Base-by-base conservation (phyloP, 495 filamentous ascomycete species). In the Aspergillus nanangensis region DNA sequence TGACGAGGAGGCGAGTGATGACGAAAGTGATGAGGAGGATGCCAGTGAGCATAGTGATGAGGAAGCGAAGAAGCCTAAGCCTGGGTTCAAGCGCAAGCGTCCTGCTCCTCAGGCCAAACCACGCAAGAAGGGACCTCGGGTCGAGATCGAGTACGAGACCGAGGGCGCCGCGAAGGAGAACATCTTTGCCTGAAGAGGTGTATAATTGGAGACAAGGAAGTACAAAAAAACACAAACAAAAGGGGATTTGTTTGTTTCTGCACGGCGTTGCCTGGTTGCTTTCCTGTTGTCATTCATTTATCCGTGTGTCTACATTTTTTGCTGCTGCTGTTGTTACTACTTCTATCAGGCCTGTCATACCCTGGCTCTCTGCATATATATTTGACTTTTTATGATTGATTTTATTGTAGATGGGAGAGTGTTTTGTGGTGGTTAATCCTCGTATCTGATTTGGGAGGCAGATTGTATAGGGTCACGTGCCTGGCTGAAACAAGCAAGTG, bases 101-200 rank as follows among this genome's bases (percentile, higher is more conserved):
- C 71, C 66, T 47, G 75, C 75, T 22, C 69, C 79, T 21, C 75
- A 75, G 49, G 52, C 69, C 32, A 79, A 81, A 63, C 74, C 82
- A 25, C 76, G 82, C 66, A 87, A 83, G 73, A 88, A 88, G 71
- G 72, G 72, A 23, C 71, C 79, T 33, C 73, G 73, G 41, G 69
- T 81, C 52, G 85, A 87, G 69, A 81, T 87, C 48, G 86, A 90
- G 66, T 83, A 85, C 48, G 84, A 88, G 55, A 76, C 74, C 9
- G 84, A 87, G 61, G 72, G 58, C 24, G 63, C 69, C 48, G 66
- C 64, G 34, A 72, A 69, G 55, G 73, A 79, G 43, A 65, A 61
- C 45, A 29, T 75, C 34, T 52, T 76, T 59, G 74, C 69, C 36
- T 75, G 33, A 15, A 8, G 31, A 35, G 38, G 53, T 42, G 57